Base-by-base conservation (phyloP, 2,329 filamentous ascomycete genomes). In the Cladophialophora yegresii region DNA sequence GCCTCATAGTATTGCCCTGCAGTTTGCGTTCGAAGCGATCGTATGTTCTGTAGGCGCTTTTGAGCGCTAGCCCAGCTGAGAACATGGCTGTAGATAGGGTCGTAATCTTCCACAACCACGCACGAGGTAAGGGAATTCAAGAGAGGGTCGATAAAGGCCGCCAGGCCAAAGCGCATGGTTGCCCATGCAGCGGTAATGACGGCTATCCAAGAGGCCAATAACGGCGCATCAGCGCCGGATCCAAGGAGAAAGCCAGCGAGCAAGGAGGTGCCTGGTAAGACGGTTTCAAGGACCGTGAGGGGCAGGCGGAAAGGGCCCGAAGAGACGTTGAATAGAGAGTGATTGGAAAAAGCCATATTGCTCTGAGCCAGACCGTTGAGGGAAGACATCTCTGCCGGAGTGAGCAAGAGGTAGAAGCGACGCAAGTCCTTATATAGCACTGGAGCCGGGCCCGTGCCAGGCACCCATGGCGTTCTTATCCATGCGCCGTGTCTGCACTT, bases 61-160 rank as follows among this genome's bases (percentile, higher is more conserved):
- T 87, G 82, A 47, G 79, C 73, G 0, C 84, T 82, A 2, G 88
- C 77, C 78, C 85, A 88, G 63, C 82, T 80, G 77, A 87, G 86
- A 58, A 88, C 71, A 61, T 87, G 83, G 4, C 72, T 61, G 71
- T 86, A 86, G 51, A 87, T 87, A 62, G 85, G 82, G 70, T 89
- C 85, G 54, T 79, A 79, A 67, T 81, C 82, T 65, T 76, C 79
- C 54, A 88, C 77, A 51, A 81, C 81, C 65, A 88, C 65, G 1
- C 73, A 76, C 16, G 78, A 79, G 65, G 79, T 79, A 69, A 78
- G 77, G 61, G 78, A 73, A 3, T 69, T 65, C 20, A 71, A 61
- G 60, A 81, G 77, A 26, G 73, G 45, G 1, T 66, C 62, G 36
- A 72, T 74, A 13, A 72, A 62, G 22, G 75, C 70, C 1, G 65